Evolutionary conservation across 2,329 filamentous ascomycete genomes (phyloP), one percentile per base, ranked within the genome.

Genomic region (Cladosporium colombiae): DNA sequence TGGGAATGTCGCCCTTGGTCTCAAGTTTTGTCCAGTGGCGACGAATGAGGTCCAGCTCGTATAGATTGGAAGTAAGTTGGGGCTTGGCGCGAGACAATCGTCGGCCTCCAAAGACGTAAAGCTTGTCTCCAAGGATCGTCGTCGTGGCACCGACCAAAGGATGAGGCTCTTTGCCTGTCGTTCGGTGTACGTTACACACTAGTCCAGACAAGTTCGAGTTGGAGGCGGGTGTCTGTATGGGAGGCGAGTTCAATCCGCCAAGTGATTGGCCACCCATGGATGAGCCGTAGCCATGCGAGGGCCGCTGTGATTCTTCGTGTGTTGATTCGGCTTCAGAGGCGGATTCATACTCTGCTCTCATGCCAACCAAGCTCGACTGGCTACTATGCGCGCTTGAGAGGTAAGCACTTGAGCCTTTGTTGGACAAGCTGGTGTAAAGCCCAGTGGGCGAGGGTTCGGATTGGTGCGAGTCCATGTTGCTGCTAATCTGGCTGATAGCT

Each of bases 31-130:
- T 92, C 95, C 95, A 99, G 78, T 98, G 93, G 66, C 95, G 87
- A 63, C 89, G 86, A 68, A 97, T 91, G 55, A 99, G 84, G 77
- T 99, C 94, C 65, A 99, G 82, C 77, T 98, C 94, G 78, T 97
- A 98, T 67, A 99, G 82, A 74, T 97, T 92, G 6, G 93, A 90
- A 0, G 93, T 97, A 68, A 99, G 81, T 60, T 92, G 89, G 10
- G 93, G 92, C 64, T 91, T 88, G 69, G 88, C 94, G 70, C 92
- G 84, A 16, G 95, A 97, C 61, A 98, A 81, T 71, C 96, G 88
- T 62, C 94, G 86, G 8, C 95, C 95, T 56, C 95, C 95, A 81
- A 98, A 99, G 3, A 98, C 93, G 77, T 97, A 99, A 25, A 99
- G 84, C 78, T 96, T 97, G 78, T 99, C 95, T 31, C 94, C 95